A percentile compares a stretch with the other conserved stretches of the same genome.
Conservation (phyloP, 305 asterid species). For the Rubia tinctorum region DNA sequence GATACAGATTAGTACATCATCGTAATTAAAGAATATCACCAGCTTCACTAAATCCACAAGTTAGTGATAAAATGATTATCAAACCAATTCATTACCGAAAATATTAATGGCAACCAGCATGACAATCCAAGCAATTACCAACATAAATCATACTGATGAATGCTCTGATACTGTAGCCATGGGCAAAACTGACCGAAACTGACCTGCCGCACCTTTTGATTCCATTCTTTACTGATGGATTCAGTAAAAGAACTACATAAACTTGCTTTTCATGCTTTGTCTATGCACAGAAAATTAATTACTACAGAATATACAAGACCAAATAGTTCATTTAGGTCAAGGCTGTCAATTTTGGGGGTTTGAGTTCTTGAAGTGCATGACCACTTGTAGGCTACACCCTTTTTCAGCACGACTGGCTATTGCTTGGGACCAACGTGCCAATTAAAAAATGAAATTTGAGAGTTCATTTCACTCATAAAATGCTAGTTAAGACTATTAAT, state of each 20-base stretch:
- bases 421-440: neutral
- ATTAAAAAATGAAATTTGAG: neutral
- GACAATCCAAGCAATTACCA: neutral
- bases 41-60: neutral
- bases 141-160: neutral
- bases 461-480: neutral
- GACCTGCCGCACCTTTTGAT: neutral
- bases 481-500: neutral
- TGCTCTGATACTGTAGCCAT: neutral
- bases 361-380: neutral
- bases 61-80: neutral
- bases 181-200: too few species aligned
- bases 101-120: neutral
- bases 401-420: neutral
- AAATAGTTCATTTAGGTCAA: neutral
- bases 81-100: neutral
- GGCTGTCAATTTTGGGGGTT: too few species aligned
- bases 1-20: neutral
- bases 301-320: neutral
- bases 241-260: neutral
- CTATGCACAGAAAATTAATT: neutral
- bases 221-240: neutral
- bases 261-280: neutral
- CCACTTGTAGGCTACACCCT: neutral
- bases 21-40: neutral